A percentile compares a stretch with the other conserved stretches of the same genome.
These are phyloP conservation scores for Kappamyces sp. DNA, from an alignment of 192 early-diverging fungal genomes.

Conservation along the genomic window DNA sequence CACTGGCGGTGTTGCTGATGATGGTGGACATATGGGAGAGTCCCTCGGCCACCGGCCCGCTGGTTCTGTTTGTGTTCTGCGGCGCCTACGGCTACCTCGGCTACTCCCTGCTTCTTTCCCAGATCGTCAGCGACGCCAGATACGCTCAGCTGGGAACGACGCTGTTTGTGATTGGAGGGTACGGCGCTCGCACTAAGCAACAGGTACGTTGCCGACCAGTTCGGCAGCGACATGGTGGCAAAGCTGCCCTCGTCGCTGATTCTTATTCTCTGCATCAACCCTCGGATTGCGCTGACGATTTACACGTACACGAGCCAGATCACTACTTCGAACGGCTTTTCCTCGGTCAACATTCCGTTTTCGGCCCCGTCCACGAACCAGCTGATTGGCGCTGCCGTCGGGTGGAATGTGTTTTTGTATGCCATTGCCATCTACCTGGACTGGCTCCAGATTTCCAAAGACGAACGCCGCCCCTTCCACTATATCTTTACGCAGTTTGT, in stretches of 20 bases:
- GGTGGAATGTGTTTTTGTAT: neutral
- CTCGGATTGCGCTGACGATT: neutral
- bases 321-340: neutral
- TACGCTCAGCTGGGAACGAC: neutral
- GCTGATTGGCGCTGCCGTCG: neutral
- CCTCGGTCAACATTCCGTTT: neutral
- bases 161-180: neutral
- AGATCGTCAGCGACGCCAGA: neutral
- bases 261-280: conserved; percentile 5
- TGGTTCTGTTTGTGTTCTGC: neutral
- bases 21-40: neutral
- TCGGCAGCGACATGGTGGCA: neutral
- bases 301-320: neutral
- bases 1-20: neutral
- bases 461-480: conserved; percentile 8
- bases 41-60: conserved; percentile 4
- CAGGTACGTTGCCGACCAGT: neutral
- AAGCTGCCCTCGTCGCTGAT: conserved; percentile 1
- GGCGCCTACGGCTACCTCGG: neutral
- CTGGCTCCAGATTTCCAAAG: conserved; percentile 7
- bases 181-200: too few relatives aligned
- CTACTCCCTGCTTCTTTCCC: neutral
- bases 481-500: conserved; percentile 9
- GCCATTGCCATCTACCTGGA: conserved; percentile 1
- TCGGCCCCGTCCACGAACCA: conserved; percentile 9